A percentile compares a stretch with the other conserved stretches of the same genome.
These are phyloP conservation scores for Xylaria sp. DNA, from an alignment of 2,329 filamentous ascomycete species.

Conservation along the genomic window DNA sequence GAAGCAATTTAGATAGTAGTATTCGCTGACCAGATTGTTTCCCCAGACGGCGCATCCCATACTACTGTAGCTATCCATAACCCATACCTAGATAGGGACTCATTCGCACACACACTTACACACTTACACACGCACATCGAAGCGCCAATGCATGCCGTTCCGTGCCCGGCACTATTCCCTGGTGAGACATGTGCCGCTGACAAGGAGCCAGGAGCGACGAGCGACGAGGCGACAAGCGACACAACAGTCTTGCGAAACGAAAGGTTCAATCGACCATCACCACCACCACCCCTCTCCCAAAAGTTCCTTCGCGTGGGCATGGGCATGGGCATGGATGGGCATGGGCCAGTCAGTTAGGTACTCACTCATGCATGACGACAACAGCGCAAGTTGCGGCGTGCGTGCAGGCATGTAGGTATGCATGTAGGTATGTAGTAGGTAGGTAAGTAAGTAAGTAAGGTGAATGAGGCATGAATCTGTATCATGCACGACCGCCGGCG, in stretches of 20 bases:
- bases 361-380: not conserved
- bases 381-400: constrained; percentile 12
- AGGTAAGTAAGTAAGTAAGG: not conserved
- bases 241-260: constrained; percentile 13
- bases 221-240: constrained; percentile 3
- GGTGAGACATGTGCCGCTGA: constrained; percentile 31
- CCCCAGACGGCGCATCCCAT: constrained; percentile 32
- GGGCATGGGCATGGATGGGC: too few species aligned
- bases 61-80: not conserved
- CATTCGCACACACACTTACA: not conserved
- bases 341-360: not conserved
- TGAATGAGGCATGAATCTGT: not conserved
- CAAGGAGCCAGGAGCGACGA: constrained; percentile 14
- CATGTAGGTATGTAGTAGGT: not conserved
- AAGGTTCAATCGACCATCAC: constrained; percentile 6
- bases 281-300: constrained; percentile 1
- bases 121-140: constrained; percentile 6
- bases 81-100: not conserved
- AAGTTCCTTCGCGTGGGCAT: constrained; percentile 4
- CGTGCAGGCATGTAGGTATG: not conserved
- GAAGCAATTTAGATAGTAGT: constrained; percentile 3
- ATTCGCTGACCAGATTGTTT: constrained; percentile 27
- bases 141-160: constrained; percentile 32
- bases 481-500: not conserved
- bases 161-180: constrained; percentile 34